Base-by-base conservation (phyloP, 768 basidiomycete genomes). In the Termitomyces sp. region DNA sequence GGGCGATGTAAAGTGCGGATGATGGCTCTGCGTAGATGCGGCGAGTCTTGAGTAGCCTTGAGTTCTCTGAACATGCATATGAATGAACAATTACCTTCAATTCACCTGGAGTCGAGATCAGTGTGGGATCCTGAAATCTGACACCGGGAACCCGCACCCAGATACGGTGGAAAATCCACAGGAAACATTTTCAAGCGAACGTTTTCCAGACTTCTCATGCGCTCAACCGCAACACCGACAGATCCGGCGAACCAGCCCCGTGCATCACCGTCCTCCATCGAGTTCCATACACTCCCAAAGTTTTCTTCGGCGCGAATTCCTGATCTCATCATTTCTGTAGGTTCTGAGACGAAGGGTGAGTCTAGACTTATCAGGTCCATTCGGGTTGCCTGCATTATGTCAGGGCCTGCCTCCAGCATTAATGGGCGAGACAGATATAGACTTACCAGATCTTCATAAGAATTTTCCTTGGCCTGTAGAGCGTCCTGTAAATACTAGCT, bases 1-100 rank as follows among this genome's bases (percentile, higher is more conserved):
- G 89, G 91, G 53, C 87, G 84, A 56, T 90, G 90, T 30, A 93
- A 78, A 34, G 83, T 82, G 53, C 91, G 84, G 40, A 91, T 67
- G 55, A 90, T 82, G 27, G 90, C 89, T 58, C 82, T 81, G 64
- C 84, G 76, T 18, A 93, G 72, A 65, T 90, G 85, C 1, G 76
- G 74, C 62, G 86, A 88, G 51, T 83, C 84, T 45, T 76, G 79
- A 32, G 84, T 80, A 18, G 86, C 82, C 58, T 82, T 81, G 27
- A 93, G 75, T 69, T 92, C 91, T 46, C 91, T 93, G 65, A 64
- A 58, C 47, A 40, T 52, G 61, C 60, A 16, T 47, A 57, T 45
- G 48, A 48, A 66, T 53, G 40, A 64, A 84, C 64, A 8, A 89
- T 74, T 24, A 62, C 32, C 69, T 90, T 89, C 56, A 88, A 71